Evolutionary conservation across 768 basidiomycete genomes (phyloP).

Genomic region (Hygrocybe punicea): DNA sequence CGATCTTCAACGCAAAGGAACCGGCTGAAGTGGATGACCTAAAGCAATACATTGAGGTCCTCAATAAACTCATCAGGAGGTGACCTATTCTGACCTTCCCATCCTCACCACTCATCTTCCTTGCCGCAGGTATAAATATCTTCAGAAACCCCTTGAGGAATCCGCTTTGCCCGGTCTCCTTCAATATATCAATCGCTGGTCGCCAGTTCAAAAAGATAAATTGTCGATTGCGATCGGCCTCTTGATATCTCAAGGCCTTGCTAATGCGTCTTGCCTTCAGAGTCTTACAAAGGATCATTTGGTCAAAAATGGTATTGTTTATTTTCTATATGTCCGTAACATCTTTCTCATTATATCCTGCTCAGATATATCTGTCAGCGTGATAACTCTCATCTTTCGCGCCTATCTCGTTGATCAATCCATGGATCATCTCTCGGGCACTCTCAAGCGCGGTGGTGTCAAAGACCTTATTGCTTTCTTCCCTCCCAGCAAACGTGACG

Average conservation of each 20-base stretch:
- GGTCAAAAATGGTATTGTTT: conserved; percentile 78
- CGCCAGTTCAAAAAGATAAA: conserved; percentile 72
- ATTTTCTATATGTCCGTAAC: background rate
- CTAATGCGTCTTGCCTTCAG: conserved; percentile 70
- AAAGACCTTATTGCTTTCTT: conserved; percentile 86
- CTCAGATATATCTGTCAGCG: conserved; percentile 71
- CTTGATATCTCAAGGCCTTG: conserved; percentile 79
- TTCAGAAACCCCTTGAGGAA: conserved; percentile 93
- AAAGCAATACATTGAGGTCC: conserved; percentile 89
- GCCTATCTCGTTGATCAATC: conserved; percentile 77
- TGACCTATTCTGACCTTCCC: conserved; percentile 23
- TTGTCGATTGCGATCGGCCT: conserved; percentile 78
- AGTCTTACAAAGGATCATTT: conserved; percentile 91
- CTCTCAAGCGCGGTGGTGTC: conserved; percentile 82
- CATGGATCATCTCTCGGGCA: conserved; percentile 82
- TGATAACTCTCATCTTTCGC: conserved; percentile 76
- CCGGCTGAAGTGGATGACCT: conserved; percentile 80
- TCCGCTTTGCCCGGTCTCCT: conserved; percentile 76
- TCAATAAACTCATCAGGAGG: conserved; percentile 96
- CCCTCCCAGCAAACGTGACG: conserved; percentile 76
- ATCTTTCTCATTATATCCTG: conserved; percentile 3
- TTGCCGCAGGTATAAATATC: conserved; percentile 86
- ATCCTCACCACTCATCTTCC: conserved; percentile 9
- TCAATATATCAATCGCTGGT: conserved; percentile 88
- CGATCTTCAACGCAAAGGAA: conserved; percentile 76